Conservation (phyloP, 495 filamentous ascomycete genomes). For the Choiromyces venosus region DNA sequence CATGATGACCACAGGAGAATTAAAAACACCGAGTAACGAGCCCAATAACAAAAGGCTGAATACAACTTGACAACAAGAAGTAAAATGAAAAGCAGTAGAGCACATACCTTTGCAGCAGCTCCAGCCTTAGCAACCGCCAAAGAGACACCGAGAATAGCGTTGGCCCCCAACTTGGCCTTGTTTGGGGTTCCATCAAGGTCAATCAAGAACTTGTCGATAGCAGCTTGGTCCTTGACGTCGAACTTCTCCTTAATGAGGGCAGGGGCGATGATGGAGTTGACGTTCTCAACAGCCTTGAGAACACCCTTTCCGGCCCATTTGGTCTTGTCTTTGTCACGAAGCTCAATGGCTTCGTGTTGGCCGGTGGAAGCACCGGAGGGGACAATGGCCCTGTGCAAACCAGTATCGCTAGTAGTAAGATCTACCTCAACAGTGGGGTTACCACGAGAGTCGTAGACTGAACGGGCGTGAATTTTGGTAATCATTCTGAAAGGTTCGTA, state of each 20-base stretch:
- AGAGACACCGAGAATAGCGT: slow-evolving; percentile 95
- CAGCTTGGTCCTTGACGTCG: slow-evolving; percentile 94
- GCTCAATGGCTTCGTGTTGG: slow-evolving; percentile 96
- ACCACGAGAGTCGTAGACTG: slow-evolving; percentile 98
- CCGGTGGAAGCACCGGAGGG: slow-evolving; percentile 97
- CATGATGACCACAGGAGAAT: neutral
- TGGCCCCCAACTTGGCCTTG: slow-evolving; percentile 97
- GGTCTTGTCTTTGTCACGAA: slow-evolving; percentile 96
- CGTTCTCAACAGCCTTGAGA: slow-evolving; percentile 88
- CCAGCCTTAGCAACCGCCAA: slow-evolving; percentile 97
- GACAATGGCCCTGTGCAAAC: slow-evolving; percentile 97
- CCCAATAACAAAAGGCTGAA: neutral
- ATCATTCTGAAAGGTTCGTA: slow-evolving; percentile 68
- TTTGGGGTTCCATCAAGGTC: slow-evolving; percentile 92
- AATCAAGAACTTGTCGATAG: slow-evolving; percentile 90
- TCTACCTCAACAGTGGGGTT: slow-evolving; percentile 66
- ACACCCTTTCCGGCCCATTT: slow-evolving; percentile 98
- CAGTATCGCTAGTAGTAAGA: slow-evolving; percentile 81
- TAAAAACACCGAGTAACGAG: neutral
- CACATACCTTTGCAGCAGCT: slow-evolving; percentile 81
- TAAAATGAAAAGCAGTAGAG: slow-evolving; percentile 11
- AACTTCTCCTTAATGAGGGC: slow-evolving; percentile 86
- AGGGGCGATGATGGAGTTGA: slow-evolving; percentile 88
- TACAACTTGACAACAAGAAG: neutral
- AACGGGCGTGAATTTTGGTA: slow-evolving; percentile 96